These are phyloP conservation scores for Trichoderma orchidacearum DNA, from an alignment of 495 filamentous ascomycete species.

Conservation along the genomic window DNA sequence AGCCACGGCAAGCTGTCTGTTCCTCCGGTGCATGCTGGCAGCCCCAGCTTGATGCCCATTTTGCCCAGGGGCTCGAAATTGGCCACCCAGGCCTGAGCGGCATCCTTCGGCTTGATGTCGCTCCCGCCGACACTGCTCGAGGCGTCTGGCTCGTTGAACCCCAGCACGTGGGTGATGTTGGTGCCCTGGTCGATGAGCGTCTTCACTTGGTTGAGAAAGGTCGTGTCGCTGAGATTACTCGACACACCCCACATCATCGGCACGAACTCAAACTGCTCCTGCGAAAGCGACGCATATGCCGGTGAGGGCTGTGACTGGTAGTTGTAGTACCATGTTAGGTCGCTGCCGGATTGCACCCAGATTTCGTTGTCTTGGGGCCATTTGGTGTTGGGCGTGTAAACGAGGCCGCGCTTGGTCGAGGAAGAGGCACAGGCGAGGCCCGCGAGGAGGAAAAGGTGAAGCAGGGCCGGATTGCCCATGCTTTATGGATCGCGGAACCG, in stretches of 20 bases:
- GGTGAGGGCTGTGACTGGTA: constrained; percentile 33
- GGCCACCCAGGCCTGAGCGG: constrained; percentile 41
- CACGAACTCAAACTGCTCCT: constrained; percentile 40
- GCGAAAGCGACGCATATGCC: constrained; percentile 16
- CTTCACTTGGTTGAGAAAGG: constrained; percentile 33
- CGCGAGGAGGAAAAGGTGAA: background rate
- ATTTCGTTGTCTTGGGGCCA: constrained; percentile 35
- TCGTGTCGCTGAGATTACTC: constrained; percentile 16
- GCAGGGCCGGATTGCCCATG: background rate
- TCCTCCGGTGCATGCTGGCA: constrained; percentile 32
- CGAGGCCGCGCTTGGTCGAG: constrained; percentile 44
- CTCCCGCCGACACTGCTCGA: constrained; percentile 32
- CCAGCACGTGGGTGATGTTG: constrained; percentile 42
- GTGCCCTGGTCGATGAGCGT: constrained; percentile 24
- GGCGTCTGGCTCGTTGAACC: constrained; percentile 54
- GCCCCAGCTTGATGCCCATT: constrained; percentile 34
- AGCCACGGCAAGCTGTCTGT: constrained; percentile 43
- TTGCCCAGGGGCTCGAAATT: constrained; percentile 44
- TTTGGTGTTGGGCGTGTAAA: constrained; percentile 30
- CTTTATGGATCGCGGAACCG: too few species aligned
- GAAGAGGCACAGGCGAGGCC: background rate
- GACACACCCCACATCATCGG: constrained; percentile 51
- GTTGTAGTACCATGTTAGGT: constrained; percentile 62
- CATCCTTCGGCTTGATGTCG: constrained; percentile 28
- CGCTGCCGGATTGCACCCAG: constrained; percentile 27